Base-by-base conservation (phyloP, 768 basidiomycete species). In the Collybia sordida region DNA sequence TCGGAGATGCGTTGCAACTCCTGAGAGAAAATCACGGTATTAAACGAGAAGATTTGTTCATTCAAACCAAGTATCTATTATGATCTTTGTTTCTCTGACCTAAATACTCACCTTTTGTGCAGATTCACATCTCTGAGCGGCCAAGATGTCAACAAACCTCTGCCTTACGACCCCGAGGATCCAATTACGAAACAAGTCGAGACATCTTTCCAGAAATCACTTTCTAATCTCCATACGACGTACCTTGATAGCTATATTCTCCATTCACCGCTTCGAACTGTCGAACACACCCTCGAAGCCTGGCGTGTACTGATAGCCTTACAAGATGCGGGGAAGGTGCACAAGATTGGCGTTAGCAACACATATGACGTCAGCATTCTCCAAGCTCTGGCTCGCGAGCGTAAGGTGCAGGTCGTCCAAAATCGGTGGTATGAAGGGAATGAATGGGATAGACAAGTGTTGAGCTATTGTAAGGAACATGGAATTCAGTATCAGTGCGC, bases 361-460 rank as follows among this genome's bases (percentile, higher is more conserved):
- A 74, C 81, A 3, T 90, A 93, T 57, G 85, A 90, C 51, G 74
- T 82, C 1, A 59, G 60, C 3, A 51, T 81, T 11, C 75, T 94
- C 12, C 64, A 71, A 23, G 74, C 75, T 14, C 64, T 91, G 38
- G 74, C 73, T 31, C 69, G 74, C 15, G 70, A 77, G 56, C 71
- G 82, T 47, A 75, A 79, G 51, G 79, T 88, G 4, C 78, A 88
- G 49, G 80, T 91, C 24, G 88, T 93, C 14, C 91, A 92, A 64
- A 90, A 91, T 64, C 72, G 91, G 42, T 95, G 91, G 90, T 87
- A 84, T 58, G 83, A 90, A 62, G 84, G 82, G 4, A 93, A 92
- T 51, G 72, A 67, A 4, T 93, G 88, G 86, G 89, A 92, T 60
- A 70, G 68, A 45, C 73, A 74, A 1, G 83, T 91, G 3, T 74